Conservation (phyloP, 2,329 filamentous ascomycete genomes). For the Alternaria brassicicola region DNA sequence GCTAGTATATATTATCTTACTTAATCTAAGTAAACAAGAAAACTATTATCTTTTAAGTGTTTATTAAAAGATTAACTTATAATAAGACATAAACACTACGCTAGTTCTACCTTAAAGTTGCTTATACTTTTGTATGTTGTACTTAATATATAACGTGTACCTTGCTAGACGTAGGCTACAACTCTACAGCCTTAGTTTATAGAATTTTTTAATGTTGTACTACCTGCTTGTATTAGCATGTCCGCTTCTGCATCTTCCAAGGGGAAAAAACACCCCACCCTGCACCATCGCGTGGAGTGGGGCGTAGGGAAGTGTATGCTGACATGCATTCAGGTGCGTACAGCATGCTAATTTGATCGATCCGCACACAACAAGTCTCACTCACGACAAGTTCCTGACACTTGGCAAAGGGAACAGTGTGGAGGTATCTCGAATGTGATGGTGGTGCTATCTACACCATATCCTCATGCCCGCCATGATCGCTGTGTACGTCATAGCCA, state of each 20-base stretch:
- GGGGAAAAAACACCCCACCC: no score
- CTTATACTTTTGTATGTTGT: constrained; percentile 11
- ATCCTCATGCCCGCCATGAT: constrained; percentile 37
- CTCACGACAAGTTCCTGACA: neutral
- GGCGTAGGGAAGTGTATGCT: constrained; percentile 12
- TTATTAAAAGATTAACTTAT: neutral
- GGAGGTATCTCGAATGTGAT: constrained; percentile 42
- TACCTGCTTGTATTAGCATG: neutral
- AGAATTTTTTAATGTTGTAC: constrained; percentile 1
- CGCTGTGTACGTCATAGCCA: constrained; percentile 42
- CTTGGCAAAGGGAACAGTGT: constrained; percentile 3
- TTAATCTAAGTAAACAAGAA: neutral
- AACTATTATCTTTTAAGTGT: neutral
- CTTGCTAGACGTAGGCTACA: neutral
- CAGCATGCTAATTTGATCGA: neutral
- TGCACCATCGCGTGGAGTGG: constrained; percentile 10
- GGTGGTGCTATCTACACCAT: constrained; percentile 40
- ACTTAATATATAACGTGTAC: neutral
- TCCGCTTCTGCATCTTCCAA: neutral
- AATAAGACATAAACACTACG: neutral
- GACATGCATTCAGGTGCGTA: constrained; percentile 4
- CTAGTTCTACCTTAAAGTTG: constrained; percentile 2
- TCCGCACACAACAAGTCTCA: neutral
- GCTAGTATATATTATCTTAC: neutral
- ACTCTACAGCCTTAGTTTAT: neutral